These are phyloP conservation scores for Vachellia pachyceras DNA, from an alignment of 306 rosid species.

Conservation along the genomic window DNA sequence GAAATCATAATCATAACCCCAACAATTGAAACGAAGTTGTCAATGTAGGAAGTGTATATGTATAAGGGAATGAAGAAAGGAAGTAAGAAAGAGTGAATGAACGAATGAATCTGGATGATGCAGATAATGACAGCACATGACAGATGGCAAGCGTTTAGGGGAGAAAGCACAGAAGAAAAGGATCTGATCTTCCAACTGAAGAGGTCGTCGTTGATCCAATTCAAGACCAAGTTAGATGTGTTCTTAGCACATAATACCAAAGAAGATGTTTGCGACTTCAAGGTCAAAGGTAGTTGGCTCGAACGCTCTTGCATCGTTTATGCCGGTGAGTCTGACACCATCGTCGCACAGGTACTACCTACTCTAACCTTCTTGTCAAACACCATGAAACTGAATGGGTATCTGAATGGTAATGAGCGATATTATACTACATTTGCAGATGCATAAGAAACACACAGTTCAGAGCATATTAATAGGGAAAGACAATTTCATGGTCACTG, in stretches of 20 bases:
- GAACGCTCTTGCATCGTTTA: slow-evolving; percentile 58
- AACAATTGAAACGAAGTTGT: no score
- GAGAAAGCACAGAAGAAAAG: slow-evolving; percentile 31
- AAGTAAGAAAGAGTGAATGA: no score
- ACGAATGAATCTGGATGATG: background rate
- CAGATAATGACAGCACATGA: slow-evolving; percentile 44
- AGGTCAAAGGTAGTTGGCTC: slow-evolving; percentile 59
- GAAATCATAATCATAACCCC: no score
- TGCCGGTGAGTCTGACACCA: slow-evolving; percentile 52
- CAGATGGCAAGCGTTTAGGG: slow-evolving; percentile 50
- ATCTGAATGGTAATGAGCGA: no score
- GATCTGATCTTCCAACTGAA: slow-evolving; percentile 48
- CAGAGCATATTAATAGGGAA: slow-evolving; percentile 45
- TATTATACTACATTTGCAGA: slow-evolving; percentile 37
- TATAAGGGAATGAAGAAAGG: background rate
- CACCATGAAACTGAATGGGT: no score
- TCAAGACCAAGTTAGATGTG: slow-evolving; percentile 59
- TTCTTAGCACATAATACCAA: slow-evolving; percentile 59
- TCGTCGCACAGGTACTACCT: slow-evolving; percentile 45
- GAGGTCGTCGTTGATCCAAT: slow-evolving; percentile 53
- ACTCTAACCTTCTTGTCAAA: no score
- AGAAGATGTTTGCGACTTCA: slow-evolving; percentile 60
- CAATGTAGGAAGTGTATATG: background rate
- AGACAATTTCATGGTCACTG: slow-evolving; percentile 53
- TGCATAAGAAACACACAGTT: slow-evolving; percentile 50